Conservation (phyloP, 1,139 yeast species). For the Meyerozyma elateridarum region DNA sequence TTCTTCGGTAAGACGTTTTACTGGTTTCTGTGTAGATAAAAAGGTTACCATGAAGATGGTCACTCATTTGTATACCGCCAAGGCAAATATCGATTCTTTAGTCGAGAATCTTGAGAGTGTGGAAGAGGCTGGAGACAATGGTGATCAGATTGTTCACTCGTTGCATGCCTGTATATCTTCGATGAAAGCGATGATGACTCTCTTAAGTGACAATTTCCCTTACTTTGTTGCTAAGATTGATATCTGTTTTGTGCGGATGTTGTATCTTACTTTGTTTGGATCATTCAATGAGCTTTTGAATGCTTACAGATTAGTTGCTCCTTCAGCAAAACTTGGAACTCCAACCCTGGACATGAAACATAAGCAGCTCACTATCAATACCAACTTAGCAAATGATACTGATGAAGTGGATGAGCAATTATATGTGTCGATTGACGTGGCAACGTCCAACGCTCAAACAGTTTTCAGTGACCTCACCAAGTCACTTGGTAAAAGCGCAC, state of each 20-base stretch:
- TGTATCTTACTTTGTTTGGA: slow-evolving; percentile 67
- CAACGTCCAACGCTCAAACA: slow-evolving; percentile 72
- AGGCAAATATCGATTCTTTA: slow-evolving; percentile 53
- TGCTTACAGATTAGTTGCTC: slow-evolving; percentile 57
- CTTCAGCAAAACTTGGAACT: slow-evolving; percentile 19
- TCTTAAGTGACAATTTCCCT: slow-evolving; percentile 44
- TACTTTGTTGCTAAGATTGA: slow-evolving; percentile 55
- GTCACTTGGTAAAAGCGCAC: slow-evolving; percentile 71
- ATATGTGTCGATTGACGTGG: slow-evolving; percentile 67
- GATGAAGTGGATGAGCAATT: slow-evolving; percentile 71
- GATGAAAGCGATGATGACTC: slow-evolving; percentile 48
- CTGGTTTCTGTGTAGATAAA: slow-evolving; percentile 64
- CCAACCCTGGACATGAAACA: slow-evolving; percentile 18
- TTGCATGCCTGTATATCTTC: slow-evolving; percentile 35
- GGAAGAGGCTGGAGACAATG: slow-evolving; percentile 38
- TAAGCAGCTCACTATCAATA: slow-evolving; percentile 23
- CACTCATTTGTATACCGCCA: slow-evolving; percentile 49
- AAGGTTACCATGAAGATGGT: slow-evolving; percentile 56
- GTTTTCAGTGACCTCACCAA: slow-evolving; percentile 76
- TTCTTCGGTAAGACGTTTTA: slow-evolving; percentile 60
- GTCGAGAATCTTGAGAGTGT: slow-evolving; percentile 56
- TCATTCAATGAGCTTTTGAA: slow-evolving; percentile 72
- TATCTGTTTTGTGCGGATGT: slow-evolving; percentile 65
- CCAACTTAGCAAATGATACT: slow-evolving; percentile 21
- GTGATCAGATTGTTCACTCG: slow-evolving; percentile 26